Conservation (phyloP, 2,329 filamentous ascomycete species). For the Cladophialophora yegresii region DNA sequence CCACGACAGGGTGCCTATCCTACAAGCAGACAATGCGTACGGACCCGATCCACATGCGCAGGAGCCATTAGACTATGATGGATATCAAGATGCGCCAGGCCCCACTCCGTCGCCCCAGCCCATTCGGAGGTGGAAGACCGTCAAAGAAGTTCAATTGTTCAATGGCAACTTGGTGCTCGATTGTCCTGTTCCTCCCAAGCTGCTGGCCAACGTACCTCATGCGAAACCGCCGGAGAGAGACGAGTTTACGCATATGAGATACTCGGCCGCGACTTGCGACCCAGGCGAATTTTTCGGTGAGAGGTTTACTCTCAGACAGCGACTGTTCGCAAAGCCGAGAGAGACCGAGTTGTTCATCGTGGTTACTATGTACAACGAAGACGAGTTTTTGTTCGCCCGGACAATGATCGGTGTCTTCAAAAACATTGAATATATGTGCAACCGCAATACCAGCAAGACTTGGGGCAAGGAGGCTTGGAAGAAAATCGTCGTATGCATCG, state of each 20-base stretch:
- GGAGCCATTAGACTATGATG: constrained; percentile 42
- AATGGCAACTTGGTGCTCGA: constrained; percentile 95
- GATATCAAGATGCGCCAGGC: constrained; percentile 42
- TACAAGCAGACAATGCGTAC: constrained; percentile 63
- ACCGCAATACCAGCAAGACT: constrained; percentile 86
- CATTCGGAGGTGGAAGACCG: constrained; percentile 93
- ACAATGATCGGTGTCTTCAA: constrained; percentile 98
- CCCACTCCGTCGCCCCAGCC: constrained; percentile 56
- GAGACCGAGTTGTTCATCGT: constrained; percentile 96
- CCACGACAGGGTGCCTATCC: constrained; percentile 74
- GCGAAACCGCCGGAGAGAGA: constrained; percentile 78
- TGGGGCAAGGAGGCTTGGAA: constrained; percentile 99
- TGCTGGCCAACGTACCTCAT: constrained; percentile 85
- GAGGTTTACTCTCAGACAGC: constrained; percentile 88
- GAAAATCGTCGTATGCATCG: constrained; percentile 97
- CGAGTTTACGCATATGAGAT: constrained; percentile 76
- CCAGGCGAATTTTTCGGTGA: constrained; percentile 83
- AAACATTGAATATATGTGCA: constrained; percentile 98
- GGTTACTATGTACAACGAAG: constrained; percentile 98
- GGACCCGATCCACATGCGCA: constrained; percentile 59
- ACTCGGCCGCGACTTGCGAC: constrained; percentile 92
- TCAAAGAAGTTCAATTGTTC: constrained; percentile 97
- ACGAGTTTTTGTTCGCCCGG: constrained; percentile 90
- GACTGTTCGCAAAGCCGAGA: constrained; percentile 85
- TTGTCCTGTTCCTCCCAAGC: constrained; percentile 85